Base-by-base conservation (phyloP, 176 grass and related monocot genomes). In the Cocos nucifera region DNA sequence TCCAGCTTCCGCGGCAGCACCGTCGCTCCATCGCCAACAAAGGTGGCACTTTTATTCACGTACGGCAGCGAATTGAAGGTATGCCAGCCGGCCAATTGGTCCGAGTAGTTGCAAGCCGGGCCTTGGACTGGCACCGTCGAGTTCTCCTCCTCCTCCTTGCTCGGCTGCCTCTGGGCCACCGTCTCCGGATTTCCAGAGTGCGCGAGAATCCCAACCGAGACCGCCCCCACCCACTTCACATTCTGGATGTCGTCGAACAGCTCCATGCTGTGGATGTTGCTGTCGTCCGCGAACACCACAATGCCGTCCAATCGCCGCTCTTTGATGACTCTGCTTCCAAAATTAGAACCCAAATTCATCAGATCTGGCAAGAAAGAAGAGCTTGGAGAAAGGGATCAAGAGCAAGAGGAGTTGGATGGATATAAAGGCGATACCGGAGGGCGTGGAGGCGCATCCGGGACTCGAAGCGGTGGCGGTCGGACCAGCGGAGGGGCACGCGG, bases 221-320 rank as follows among this genome's bases (percentile, higher is more conserved):
- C 78, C 0, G 84, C 79, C 17, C 84, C 93, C 84, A 98, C 92
- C 93, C 93, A 98, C 65, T 85, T 77, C 29, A 98, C 87, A 69
- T 98, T 98, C 64, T 98, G 93, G 78, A 85, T 81, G 88, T 98
- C 93, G 35, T 98, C 84, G 54, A 98, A 98, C n/a, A 98, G 74
- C 76, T 98, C 93, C 69, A 98, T 79, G 73, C 64, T 92, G 28
- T 98, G 93, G n/a, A 88, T 78, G 21, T 98, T 98, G 82, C 93
- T 98, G 66, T 98, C 93, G 19, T 98, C 93, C 0, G 88, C 93
- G 22, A 98, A 98, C 2, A 98, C 64, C 30, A 98, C 82, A 7
- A 98, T 66, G 0, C 93, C 93, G 15, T 98, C 93, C 84, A 98
- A 86, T 55, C 81, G 77, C 69, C 88, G 56, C 76, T 92, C 88